These are phyloP conservation scores for Gelatoporia subvermispora DNA, from an alignment of 768 basidiomycete genomes.

Conservation along the genomic window DNA sequence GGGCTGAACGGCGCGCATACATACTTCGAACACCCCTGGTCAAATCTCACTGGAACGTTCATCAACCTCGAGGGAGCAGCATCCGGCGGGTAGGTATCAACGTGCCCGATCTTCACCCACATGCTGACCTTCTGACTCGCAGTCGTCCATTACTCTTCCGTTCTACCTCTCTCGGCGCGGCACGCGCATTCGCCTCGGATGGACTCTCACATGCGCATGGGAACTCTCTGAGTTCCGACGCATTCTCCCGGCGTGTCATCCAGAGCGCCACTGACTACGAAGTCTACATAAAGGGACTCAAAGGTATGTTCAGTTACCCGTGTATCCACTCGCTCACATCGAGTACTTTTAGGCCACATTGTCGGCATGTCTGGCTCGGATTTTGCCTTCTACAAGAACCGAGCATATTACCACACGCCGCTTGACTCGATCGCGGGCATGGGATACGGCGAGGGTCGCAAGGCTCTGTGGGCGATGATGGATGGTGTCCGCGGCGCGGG, in stretches of 20 bases:
- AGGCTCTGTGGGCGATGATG: conserved; percentile 76
- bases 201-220: conserved; percentile 63
- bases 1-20: conserved; percentile 67
- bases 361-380: conserved; percentile 66
- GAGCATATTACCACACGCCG: conserved; percentile 74
- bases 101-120: background rate
- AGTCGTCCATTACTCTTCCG: conserved; percentile 79
- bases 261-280: conserved; percentile 72
- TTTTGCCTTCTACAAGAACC: conserved; percentile 71
- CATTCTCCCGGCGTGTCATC: conserved; percentile 59
- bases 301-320: conserved; percentile 12
- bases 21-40: conserved; percentile 70
- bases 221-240: conserved; percentile 65
- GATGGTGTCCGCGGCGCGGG: conserved; percentile 57
- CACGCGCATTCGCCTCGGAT: conserved; percentile 41
- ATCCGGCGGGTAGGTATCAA: conserved; percentile 56
- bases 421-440: conserved; percentile 63
- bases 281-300: conserved; percentile 46
- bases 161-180: conserved; percentile 52
- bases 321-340: background rate
- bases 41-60: conserved; percentile 58
- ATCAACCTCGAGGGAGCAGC: conserved; percentile 82
- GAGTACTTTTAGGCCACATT: conserved; percentile 1
- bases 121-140: conserved; percentile 2
- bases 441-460: conserved; percentile 41